Evolutionary conservation across 2,329 filamentous ascomycete species (phyloP).

Genomic region (Pyrenochaeta sp.): DNA sequence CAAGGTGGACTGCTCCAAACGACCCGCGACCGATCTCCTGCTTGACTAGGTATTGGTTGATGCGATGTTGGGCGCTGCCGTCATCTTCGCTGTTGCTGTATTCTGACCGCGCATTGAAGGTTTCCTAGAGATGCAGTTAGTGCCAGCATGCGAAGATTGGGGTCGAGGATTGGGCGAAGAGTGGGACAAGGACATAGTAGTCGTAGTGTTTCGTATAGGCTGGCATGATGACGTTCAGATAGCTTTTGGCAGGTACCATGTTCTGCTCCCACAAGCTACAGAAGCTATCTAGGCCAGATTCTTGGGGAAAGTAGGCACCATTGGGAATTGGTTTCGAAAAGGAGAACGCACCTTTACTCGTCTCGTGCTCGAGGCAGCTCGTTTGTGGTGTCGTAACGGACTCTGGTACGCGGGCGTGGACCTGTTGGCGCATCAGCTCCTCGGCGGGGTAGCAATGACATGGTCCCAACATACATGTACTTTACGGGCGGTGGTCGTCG

Average conservation of each 20-base stretch:
- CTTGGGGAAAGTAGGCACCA: not conserved
- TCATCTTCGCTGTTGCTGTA: slow-evolving; percentile 87
- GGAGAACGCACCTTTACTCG: slow-evolving; percentile 66
- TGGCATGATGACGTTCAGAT: not conserved
- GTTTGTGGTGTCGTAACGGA: slow-evolving; percentile 71
- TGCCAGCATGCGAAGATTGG: not conserved
- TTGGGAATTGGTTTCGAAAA: not conserved
- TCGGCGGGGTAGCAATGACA: slow-evolving; percentile 32
- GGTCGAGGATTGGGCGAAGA: not conserved
- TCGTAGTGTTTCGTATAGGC: not conserved
- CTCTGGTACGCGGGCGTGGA: slow-evolving; percentile 67
- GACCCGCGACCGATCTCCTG: slow-evolving; percentile 97
- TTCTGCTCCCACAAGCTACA: not conserved
- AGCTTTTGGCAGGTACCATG: not conserved
- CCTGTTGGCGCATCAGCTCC: slow-evolving; percentile 50
- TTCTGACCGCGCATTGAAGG: slow-evolving; percentile 85
- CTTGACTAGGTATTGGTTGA: slow-evolving; percentile 94
- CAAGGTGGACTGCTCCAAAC: slow-evolving; percentile 91
- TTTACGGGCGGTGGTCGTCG: slow-evolving; percentile 56
- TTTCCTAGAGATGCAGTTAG: slow-evolving; percentile 68
- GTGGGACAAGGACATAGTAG: not conserved
- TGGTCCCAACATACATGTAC: slow-evolving; percentile 55
- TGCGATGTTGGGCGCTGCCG: slow-evolving; percentile 80
- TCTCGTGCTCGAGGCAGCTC: slow-evolving; percentile 67
- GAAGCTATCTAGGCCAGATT: not conserved